Evolutionary conservation across 2,329 filamentous ascomycete species (phyloP).

Genomic region (Xylariomycetidae sp.): DNA sequence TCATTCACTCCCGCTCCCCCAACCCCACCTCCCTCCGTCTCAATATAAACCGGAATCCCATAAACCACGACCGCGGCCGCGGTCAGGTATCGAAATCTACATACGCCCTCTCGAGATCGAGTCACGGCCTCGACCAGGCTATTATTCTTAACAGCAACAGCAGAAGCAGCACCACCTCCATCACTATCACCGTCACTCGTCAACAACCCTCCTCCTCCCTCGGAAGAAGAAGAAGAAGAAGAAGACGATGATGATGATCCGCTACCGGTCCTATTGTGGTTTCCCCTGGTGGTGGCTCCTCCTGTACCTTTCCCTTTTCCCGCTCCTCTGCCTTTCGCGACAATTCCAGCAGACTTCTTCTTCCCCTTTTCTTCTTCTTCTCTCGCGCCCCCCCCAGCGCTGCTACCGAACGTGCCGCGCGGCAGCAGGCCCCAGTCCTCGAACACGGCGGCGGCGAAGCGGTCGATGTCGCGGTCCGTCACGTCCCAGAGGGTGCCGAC

Average conservation of each 20-base stretch:
- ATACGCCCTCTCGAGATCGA: conserved; percentile 67
- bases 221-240: no score
- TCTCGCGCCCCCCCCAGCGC: conserved; percentile 22
- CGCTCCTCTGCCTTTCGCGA: no score
- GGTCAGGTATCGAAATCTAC: conserved; percentile 85
- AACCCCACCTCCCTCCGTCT: conserved; percentile 16
- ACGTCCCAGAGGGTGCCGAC: conserved; percentile 97
- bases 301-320: no score
- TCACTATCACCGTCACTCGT: no score
- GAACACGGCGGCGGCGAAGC: conserved; percentile 74
- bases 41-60: conserved; percentile 85
- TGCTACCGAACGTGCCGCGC: conserved; percentile 38
- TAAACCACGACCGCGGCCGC: conserved; percentile 92
- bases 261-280: not conserved
- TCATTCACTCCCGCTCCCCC: no score
- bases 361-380: conserved; percentile 24
- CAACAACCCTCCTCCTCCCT: no score
- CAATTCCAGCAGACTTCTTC: conserved; percentile 23
- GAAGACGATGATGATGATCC: no score
- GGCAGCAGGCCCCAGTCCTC: conserved; percentile 79
- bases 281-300: no score
- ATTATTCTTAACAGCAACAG: conserved; percentile 16
- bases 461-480: conserved; percentile 94
- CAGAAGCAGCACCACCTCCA: not conserved
- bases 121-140: conserved; percentile 79